Evolutionary conservation across 1,284 basidiomycete species (phyloP), one percentile per base, ranked within the genome.

Genomic region (Ceratobasidium sp.): DNA sequence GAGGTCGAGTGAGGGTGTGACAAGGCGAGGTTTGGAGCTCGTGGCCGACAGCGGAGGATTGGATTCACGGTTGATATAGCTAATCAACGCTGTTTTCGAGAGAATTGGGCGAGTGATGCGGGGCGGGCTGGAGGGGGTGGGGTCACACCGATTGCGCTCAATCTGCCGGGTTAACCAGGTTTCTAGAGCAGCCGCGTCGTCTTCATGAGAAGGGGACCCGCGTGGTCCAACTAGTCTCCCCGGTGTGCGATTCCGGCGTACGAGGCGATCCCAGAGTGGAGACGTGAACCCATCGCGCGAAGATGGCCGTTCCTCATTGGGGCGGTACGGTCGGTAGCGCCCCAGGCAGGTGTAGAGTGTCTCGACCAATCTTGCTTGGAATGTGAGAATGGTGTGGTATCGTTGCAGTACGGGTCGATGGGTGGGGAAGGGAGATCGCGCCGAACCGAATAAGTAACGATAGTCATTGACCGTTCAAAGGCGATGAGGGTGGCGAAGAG

Each of bases 221-320:
- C 69, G 69, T 5, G 48, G 69, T 6, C 60, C 69, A 1, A 60
- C 69, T 8, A 56, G 69, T 14, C 69, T 72, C 24, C 36, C 60
- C 14, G 69, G 69, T 29, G 41, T 72, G 66, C n/a, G 53, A 47
- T 31, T 47, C 60, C 19, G 53, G 54, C 1, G 66, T 71, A 27
- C 36, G 36, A 11, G 66, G 44, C 3, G 69, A 59, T 5, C 56
- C 57, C 3, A 72, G 29, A n/a, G 45, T 45, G 56, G 41, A 72
- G 59, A 19, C 60, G 67, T 8, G 48, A 22, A 19, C 69, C 69
- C 56, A 72, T 48, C 7, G 51, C 64, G 6, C 64, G 64, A 27
- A 72, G 56, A 15, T 56, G 54, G 19, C 44, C 44, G 51, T 67
- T 67, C 69, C 69, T 60, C 22, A 54, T 56, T 11, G 56, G 69